phyloP scores from a whole-genome alignment of 2,329 filamentous ascomycete species.

The Fusarium coicis region DNA sequence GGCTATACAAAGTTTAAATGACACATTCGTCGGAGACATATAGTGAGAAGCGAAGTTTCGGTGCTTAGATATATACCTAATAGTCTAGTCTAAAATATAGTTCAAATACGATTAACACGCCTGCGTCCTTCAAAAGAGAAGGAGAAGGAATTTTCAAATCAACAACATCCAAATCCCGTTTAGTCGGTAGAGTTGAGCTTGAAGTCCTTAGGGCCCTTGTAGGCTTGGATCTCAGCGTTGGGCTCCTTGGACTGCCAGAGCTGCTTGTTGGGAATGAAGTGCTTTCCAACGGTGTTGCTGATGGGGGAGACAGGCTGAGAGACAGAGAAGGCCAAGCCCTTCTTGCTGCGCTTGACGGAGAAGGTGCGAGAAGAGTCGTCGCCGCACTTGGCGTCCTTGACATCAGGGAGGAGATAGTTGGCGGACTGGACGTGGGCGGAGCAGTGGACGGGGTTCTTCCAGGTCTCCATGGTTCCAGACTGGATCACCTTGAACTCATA shows the following conservation, averaged over 20 bases:
- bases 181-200: background rate
- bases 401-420: slow-evolving; percentile 45
- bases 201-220: slow-evolving; percentile 43
- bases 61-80: background rate
- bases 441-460: slow-evolving; percentile 40
- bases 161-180: background rate
- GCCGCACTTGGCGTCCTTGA: slow-evolving; percentile 46
- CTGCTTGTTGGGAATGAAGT: slow-evolving; percentile 40
- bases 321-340: slow-evolving; percentile 44
- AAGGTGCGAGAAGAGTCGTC: slow-evolving; percentile 46
- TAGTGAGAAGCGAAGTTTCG: background rate
- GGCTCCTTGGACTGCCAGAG: background rate
- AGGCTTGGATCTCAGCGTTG: slow-evolving; percentile 45
- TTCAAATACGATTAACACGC: background rate
- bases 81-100: background rate
- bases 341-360: slow-evolving; percentile 34
- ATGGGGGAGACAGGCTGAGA: slow-evolving; percentile 43
- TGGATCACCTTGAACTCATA: slow-evolving; percentile 31
- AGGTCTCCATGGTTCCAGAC: slow-evolving; percentile 40
- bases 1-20: background rate
- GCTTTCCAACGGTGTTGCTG: slow-evolving; percentile 41
- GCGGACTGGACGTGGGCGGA: slow-evolving; percentile 26
- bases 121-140: background rate
- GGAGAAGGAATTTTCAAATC: too few species aligned
- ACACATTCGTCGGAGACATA: background rate